Conservation (phyloP, 768 basidiomycete species). For the Leccinellum albellum region DNA sequence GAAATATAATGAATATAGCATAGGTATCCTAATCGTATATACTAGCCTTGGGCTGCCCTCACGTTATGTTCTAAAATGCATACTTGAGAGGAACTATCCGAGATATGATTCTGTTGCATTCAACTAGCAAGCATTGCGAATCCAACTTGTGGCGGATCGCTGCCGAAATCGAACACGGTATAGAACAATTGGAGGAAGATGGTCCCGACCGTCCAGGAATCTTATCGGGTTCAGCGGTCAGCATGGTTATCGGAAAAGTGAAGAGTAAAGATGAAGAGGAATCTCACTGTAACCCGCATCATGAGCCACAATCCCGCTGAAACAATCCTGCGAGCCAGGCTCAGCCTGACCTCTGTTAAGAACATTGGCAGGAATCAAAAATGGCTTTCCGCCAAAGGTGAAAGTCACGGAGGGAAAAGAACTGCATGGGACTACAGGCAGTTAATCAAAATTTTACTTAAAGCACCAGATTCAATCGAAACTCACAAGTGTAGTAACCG, state of each 20-base stretch:
- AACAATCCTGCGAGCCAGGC: too few relatives aligned
- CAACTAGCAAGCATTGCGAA: not conserved
- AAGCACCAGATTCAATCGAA: not conserved
- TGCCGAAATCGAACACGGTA: not conserved
- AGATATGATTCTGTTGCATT: not conserved
- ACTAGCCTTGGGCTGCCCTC: too few relatives aligned
- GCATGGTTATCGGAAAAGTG: not conserved
- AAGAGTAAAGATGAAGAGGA: too few relatives aligned
- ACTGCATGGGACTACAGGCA: not conserved
- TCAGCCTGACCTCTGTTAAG: not conserved
- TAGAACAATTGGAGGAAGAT: not conserved
- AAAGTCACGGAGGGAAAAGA: not conserved
- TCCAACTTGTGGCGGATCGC: not conserved
- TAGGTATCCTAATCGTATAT: too few relatives aligned
- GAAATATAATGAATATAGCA: too few relatives aligned
- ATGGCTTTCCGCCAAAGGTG: not conserved
- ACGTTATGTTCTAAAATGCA: not conserved
- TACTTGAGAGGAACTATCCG: not conserved
- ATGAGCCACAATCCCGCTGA: too few relatives aligned
- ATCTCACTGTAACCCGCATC: too few relatives aligned
- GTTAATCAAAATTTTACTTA: not conserved
- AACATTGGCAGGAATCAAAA: not conserved
- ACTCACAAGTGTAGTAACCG: not conserved
- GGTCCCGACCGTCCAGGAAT: not conserved
- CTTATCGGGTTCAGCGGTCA: not conserved